phyloP scores from a whole-genome alignment of 441 rosid genomes.

The Pelargonium cotyledonis region DNA sequence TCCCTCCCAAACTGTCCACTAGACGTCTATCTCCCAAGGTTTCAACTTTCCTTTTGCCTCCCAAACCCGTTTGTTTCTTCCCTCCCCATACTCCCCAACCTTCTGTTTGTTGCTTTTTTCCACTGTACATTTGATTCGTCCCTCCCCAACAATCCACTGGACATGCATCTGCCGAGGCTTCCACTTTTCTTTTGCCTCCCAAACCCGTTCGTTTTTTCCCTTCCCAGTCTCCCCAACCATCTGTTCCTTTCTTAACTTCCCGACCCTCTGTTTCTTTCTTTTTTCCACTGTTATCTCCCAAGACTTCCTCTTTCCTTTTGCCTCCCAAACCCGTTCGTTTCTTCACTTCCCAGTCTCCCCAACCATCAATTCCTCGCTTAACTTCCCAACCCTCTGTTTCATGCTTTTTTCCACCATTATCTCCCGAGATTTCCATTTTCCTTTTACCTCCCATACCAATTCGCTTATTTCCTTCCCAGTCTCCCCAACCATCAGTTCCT shows the following conservation, averaged over 20 bases:
- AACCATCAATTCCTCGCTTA: background rate
- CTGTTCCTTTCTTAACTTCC: background rate
- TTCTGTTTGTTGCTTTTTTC: background rate
- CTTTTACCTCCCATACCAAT: background rate
- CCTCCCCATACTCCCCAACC: slow-evolving; percentile 9
- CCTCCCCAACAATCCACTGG: background rate
- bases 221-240: slow-evolving; percentile 9
- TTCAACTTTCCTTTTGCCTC: background rate
- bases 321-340: too few relatives aligned
- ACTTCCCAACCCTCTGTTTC: background rate
- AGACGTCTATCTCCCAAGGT: background rate
- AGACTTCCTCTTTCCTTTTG: too few relatives aligned
- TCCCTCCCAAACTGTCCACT: too few relatives aligned
- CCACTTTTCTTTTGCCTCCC: background rate
- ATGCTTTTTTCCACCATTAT: background rate
- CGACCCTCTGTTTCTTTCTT: background rate
- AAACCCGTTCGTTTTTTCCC: background rate
- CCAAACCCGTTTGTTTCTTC: background rate
- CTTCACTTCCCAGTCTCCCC: background rate
- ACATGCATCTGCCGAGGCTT: background rate
- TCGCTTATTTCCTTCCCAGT: background rate
- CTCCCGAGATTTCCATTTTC: background rate
- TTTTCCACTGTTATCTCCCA: background rate
- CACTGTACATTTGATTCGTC: background rate
- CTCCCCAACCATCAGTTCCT: slow-evolving; percentile 2